Evolutionary conservation across 805 yeast species (phyloP).

Genomic region (Candida schatavii): DNA sequence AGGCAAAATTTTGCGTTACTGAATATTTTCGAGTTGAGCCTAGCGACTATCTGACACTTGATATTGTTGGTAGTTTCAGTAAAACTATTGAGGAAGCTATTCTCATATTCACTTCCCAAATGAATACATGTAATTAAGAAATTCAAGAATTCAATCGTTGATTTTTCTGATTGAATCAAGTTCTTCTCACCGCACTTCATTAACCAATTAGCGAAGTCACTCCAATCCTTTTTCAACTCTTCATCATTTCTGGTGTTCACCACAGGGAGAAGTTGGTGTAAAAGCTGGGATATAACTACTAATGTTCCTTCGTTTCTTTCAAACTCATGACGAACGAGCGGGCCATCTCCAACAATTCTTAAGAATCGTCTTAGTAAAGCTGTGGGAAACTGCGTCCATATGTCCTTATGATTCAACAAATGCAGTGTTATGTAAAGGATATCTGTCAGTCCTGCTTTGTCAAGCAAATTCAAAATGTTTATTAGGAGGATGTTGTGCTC

Average conservation of each 20-base stretch:
- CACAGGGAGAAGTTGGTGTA: slow-evolving; percentile 18
- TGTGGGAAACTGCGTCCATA: not conserved
- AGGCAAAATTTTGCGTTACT: not conserved
- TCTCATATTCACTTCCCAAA: slow-evolving; percentile 6
- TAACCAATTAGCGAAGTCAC: slow-evolving; percentile 49
- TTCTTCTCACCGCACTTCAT: slow-evolving; percentile 36
- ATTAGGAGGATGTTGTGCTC: not conserved
- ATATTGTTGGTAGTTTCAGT: not conserved
- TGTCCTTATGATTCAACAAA: too few relatives aligned
- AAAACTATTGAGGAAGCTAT: slow-evolving; percentile 18
- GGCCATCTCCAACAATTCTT: slow-evolving; percentile 30
- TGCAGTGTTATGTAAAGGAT: not conserved
- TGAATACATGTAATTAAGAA: slow-evolving; percentile 22
- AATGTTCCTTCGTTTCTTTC: slow-evolving; percentile 43
- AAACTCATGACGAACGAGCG: slow-evolving; percentile 22
- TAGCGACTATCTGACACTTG: not conserved
- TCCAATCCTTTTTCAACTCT: slow-evolving; percentile 38
- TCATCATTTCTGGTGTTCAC: slow-evolving; percentile 23
- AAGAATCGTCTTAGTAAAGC: slow-evolving; percentile 14
- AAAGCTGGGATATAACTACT: slow-evolving; percentile 27
- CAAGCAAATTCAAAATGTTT: not conserved
- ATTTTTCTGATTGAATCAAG: slow-evolving; percentile 37
- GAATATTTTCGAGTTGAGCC: not conserved
- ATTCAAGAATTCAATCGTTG: slow-evolving; percentile 27
- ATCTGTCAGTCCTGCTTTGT: not conserved